Evolutionary conservation across 2,329 filamentous ascomycete species (phyloP).

Genomic region (Fusarium caatingaense): DNA sequence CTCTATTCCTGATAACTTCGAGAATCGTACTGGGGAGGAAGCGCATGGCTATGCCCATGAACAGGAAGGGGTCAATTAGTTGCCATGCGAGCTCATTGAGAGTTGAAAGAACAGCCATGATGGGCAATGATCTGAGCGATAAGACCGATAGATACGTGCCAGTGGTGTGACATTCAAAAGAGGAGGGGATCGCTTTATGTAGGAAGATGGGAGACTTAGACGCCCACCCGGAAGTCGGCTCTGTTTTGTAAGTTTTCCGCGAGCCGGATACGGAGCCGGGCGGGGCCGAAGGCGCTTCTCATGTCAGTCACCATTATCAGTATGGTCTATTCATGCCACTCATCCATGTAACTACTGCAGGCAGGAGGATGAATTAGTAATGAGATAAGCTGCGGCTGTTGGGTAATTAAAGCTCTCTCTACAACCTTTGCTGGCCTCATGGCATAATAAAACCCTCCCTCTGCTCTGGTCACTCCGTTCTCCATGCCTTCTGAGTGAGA

Average conservation of each 20-base stretch:
- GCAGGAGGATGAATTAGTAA: not conserved
- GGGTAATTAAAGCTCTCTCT: not conserved
- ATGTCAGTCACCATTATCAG: not conserved
- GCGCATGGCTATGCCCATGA: slow-evolving; percentile 61
- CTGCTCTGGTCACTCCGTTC: not conserved
- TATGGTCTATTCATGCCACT: not conserved
- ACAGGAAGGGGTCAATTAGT: slow-evolving; percentile 62
- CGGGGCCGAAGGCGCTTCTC: slow-evolving; percentile 19
- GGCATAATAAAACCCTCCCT: not conserved
- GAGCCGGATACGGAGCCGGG: slow-evolving; percentile 23
- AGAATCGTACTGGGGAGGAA: slow-evolving; percentile 65
- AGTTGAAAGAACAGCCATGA: slow-evolving; percentile 44
- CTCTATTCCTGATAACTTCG: slow-evolving; percentile 52
- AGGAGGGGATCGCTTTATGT: slow-evolving; percentile 14
- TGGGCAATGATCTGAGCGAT: not conserved
- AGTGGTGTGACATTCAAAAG: not conserved
- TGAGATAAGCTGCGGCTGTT: not conserved
- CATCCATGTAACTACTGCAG: not conserved
- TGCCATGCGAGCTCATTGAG: slow-evolving; percentile 46
- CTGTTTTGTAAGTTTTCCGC: slow-evolving; percentile 38
- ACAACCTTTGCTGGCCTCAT: too few species aligned
- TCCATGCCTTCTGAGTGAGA: not conserved
- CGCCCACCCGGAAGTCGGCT: slow-evolving; percentile 14
- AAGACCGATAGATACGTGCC: not conserved
- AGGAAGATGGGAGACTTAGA: slow-evolving; percentile 5